These are phyloP conservation scores for Trichoderma aggressivum DNA, from an alignment of 2,329 filamentous ascomycete genomes.

Conservation along the genomic window DNA sequence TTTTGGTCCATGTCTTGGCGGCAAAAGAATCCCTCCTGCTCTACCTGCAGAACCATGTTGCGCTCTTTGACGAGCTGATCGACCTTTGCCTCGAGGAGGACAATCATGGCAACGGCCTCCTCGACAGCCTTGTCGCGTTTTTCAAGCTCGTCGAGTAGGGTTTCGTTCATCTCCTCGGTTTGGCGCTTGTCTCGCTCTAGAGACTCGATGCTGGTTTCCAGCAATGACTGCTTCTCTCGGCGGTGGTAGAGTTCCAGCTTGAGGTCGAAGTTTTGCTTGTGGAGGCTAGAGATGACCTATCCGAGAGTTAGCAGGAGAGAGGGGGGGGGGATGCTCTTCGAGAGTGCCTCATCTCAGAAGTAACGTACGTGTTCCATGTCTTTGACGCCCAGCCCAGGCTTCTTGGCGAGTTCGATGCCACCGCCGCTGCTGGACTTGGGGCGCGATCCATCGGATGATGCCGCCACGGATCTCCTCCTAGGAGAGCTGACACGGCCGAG, in stretches of 20 bases:
- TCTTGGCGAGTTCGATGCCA: slow-evolving; percentile 40
- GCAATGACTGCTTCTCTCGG: slow-evolving; percentile 57
- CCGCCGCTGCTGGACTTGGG: slow-evolving; percentile 42
- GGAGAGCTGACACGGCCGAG: slow-evolving; percentile 37
- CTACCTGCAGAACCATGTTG: slow-evolving; percentile 50
- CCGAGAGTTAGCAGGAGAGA: neutral
- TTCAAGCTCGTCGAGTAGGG: slow-evolving; percentile 58
- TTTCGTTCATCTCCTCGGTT: slow-evolving; percentile 55
- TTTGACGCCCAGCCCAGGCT: slow-evolving; percentile 59
- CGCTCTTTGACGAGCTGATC: slow-evolving; percentile 53
- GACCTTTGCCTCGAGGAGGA: slow-evolving; percentile 58
- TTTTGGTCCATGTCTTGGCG: slow-evolving; percentile 32
- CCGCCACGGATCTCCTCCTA: slow-evolving; percentile 35
- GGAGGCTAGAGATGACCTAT: slow-evolving; percentile 62
- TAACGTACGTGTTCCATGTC: slow-evolving; percentile 62
- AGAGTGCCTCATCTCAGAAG: neutral
- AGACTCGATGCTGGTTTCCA: slow-evolving; percentile 56
- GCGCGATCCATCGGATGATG: slow-evolving; percentile 33
- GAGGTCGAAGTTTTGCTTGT: slow-evolving; percentile 75
- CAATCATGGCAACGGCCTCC: slow-evolving; percentile 68
- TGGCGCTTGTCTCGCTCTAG: slow-evolving; percentile 54
- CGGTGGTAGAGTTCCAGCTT: slow-evolving; percentile 71
- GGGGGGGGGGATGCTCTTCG: neutral
- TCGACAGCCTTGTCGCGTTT: slow-evolving; percentile 67
- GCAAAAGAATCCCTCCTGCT: slow-evolving; percentile 38